phyloP scores from a whole-genome alignment of 1,284 basidiomycete genomes.

The Melampsora larici-populina region DNA sequence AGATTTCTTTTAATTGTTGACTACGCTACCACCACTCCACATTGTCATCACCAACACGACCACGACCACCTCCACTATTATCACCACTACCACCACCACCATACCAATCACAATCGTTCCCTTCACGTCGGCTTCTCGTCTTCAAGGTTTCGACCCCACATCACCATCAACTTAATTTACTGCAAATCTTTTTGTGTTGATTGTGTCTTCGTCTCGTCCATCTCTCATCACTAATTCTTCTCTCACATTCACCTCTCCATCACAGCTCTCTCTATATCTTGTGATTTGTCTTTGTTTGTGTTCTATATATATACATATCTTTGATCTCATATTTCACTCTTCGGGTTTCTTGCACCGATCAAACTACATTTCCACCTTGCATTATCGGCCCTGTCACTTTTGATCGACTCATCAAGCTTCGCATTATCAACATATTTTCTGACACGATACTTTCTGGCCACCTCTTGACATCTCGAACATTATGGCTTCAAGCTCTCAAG shows the following conservation, averaged over 20 bases:
- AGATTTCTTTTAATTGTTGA: not conserved
- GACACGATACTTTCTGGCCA: not conserved
- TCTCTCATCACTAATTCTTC: not conserved
- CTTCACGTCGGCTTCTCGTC: not conserved
- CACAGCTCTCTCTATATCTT: not conserved
- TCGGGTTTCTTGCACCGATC: not conserved
- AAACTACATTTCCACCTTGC: not conserved
- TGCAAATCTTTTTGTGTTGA: not conserved
- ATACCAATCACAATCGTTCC: no score
- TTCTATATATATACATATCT: no score
- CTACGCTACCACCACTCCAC: not conserved
- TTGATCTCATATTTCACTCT: not conserved
- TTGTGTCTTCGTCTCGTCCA: no score
- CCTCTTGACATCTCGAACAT: not conserved
- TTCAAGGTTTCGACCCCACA: not conserved
- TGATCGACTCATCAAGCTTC: no score
- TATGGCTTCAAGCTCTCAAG: constrained; percentile 31
- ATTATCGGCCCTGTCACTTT: not conserved
- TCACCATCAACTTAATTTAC: not conserved
- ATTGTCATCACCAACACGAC: not conserved
- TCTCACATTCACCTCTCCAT: not conserved
- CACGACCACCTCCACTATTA: no score
- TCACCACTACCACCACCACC: not conserved
- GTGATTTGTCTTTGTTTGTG: not conserved
- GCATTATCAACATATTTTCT: no score